These are phyloP conservation scores for Trichophyton rubrum DNA, from an alignment of 2,329 filamentous ascomycete genomes.

Conservation along the genomic window DNA sequence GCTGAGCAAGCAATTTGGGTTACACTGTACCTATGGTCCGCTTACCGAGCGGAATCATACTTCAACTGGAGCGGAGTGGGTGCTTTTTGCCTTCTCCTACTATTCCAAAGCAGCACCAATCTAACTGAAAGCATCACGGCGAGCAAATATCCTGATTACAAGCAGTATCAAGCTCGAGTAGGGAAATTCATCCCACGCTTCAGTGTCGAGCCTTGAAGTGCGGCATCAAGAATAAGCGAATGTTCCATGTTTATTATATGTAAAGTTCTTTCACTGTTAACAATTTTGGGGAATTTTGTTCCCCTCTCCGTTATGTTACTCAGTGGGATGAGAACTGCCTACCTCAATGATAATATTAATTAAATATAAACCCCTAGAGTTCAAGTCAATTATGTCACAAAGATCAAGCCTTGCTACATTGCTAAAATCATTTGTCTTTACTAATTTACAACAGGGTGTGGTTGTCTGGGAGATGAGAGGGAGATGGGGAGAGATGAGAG, in stretches of 20 bases:
- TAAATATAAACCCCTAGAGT: background rate
- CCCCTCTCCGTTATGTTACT: too few relatives aligned
- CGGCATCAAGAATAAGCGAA: background rate
- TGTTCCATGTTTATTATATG: background rate
- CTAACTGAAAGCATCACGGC: conserved; percentile 73
- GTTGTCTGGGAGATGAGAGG: background rate
- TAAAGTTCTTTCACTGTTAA: background rate
- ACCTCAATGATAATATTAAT: too few relatives aligned
- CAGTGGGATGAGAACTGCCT: too few relatives aligned
- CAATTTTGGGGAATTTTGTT: background rate
- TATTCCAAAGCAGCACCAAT: conserved; percentile 83
- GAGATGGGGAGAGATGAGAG: conserved; percentile 19
- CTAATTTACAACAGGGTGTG: conserved; percentile 1
- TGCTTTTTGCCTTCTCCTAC: conserved; percentile 53
- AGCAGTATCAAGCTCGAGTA: conserved; percentile 67
- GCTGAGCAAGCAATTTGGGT: conserved; percentile 90
- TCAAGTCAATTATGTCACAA: background rate
- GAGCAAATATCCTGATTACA: conserved; percentile 79
- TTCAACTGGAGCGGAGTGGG: conserved; percentile 72
- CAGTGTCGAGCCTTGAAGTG: background rate
- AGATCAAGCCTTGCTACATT: background rate
- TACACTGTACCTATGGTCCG: conserved; percentile 75
- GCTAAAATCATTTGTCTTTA: conserved; percentile 1
- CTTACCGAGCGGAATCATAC: conserved; percentile 55
- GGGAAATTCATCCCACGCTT: conserved; percentile 63